Conservation (phyloP, 129 eudicot species). For the Centaurea solstitialis region DNA sequence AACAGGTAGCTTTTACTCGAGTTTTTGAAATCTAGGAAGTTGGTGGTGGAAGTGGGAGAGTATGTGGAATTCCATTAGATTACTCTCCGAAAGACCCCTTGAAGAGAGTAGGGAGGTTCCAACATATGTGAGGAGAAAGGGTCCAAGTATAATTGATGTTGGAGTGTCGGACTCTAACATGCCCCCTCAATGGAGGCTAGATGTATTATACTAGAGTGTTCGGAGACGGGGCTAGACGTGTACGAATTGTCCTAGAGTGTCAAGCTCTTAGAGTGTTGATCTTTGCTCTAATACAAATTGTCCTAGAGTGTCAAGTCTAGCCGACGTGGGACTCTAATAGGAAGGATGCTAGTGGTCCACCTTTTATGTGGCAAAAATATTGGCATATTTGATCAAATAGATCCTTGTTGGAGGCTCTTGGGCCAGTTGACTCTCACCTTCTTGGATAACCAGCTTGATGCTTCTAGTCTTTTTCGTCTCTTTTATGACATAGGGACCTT, state of each 20-base stretch:
- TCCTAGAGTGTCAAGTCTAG: neutral
- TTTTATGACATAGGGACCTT: neutral
- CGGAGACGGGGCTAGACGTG: no score
- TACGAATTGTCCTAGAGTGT: no score
- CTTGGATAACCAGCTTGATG: neutral
- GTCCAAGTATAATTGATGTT: no score
- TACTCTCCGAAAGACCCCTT: neutral
- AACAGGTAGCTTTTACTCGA: neutral
- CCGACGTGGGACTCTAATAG: neutral
- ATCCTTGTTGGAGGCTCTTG: neutral
- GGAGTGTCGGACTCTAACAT: no score
- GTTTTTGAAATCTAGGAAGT: neutral
- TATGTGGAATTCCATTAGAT: neutral
- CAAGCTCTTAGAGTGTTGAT: no score
- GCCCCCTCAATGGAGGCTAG: no score
- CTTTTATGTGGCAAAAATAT: neutral
- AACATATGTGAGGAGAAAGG: neutral
- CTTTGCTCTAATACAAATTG: no score
- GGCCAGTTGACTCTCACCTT: neutral
- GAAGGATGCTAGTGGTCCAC: neutral
- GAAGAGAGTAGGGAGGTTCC: neutral
- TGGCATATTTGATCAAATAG: neutral
- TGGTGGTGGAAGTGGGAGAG: neutral
- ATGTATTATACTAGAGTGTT: no score
- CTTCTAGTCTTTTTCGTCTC: neutral